A percentile compares a stretch with the other conserved stretches of the same genome.
Evolutionary conservation across 1,284 basidiomycete genomes (phyloP).

Genomic region (Austroboletus niveus): DNA sequence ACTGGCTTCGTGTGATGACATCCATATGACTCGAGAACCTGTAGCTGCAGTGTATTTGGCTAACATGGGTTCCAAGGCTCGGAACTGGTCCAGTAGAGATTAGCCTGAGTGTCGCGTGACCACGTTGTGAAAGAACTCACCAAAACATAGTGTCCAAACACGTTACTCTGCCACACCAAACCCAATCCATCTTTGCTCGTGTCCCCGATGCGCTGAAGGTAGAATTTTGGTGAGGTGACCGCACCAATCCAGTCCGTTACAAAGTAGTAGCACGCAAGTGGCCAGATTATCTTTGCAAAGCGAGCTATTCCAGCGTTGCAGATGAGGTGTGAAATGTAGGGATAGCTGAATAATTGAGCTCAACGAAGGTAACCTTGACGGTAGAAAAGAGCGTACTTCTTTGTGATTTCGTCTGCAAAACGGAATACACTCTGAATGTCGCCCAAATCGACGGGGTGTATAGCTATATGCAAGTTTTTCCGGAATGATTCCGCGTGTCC

Average conservation of each 20-base stretch:
- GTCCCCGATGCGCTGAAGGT: slow-evolving; percentile 61
- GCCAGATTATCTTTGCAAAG: slow-evolving; percentile 61
- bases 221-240: slow-evolving; percentile 60
- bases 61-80: slow-evolving; percentile 53
- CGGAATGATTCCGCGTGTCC: slow-evolving; percentile 58
- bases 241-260: slow-evolving; percentile 45
- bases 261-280: slow-evolving; percentile 50
- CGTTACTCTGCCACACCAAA: slow-evolving; percentile 83
- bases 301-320: slow-evolving; percentile 80
- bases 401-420: slow-evolving; percentile 57
- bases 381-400: slow-evolving; percentile 44
- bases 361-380: neutral
- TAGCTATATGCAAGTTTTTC: slow-evolving; percentile 59
- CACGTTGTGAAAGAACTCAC: slow-evolving; percentile 44
- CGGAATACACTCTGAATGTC: slow-evolving; percentile 59
- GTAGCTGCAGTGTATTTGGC: slow-evolving; percentile 31
- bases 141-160: slow-evolving; percentile 80
- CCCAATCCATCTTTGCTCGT: slow-evolving; percentile 73
- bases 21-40: slow-evolving; percentile 74
- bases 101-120: slow-evolving; percentile 4
- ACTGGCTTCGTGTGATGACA: slow-evolving; percentile 69
- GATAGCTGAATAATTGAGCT: slow-evolving; percentile 50
- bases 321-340: slow-evolving; percentile 80
- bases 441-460: slow-evolving; percentile 67
- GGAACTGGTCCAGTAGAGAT: slow-evolving; percentile 45